Evolutionary conservation across 805 yeast species (phyloP).

Genomic region (Hanseniaspora pseudoguilliermondii): DNA sequence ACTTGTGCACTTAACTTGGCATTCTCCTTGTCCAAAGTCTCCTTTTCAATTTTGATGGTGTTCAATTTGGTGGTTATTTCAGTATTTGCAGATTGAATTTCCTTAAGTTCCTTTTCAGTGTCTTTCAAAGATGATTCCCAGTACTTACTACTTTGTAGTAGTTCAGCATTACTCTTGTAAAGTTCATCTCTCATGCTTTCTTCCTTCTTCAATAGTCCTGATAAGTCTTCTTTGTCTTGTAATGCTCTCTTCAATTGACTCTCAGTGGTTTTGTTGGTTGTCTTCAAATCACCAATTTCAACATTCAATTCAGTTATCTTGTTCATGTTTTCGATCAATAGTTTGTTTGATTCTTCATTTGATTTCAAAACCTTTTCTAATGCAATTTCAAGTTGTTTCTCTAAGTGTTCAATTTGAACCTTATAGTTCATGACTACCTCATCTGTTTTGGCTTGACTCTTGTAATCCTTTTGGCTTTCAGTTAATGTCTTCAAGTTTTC

Average conservation of each 20-base stretch:
- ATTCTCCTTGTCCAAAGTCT: background rate
- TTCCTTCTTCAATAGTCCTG: background rate
- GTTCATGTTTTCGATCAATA: background rate
- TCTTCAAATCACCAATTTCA: background rate
- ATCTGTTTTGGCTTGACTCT: slow-evolving; percentile 1
- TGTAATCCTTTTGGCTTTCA: slow-evolving; percentile 8
- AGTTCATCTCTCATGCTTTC: background rate
- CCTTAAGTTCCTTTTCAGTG: background rate
- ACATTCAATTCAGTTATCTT: background rate
- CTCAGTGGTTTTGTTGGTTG: background rate
- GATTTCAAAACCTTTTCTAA: background rate
- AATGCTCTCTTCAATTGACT: background rate
- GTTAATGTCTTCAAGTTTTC: slow-evolving; percentile 15
- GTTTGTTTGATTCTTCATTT: background rate
- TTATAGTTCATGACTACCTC: background rate
- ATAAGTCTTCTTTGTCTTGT: background rate
- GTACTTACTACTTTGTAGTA: background rate
- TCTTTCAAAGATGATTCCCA: background rate
- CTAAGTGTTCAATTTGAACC: slow-evolving; percentile 2
- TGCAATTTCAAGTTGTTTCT: background rate
- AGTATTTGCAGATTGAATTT: background rate
- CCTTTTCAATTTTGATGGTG: background rate
- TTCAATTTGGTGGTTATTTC: background rate
- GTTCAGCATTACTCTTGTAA: background rate
- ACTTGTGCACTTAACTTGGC: background rate